These are phyloP conservation scores for Pinus albicaulis DNA, from an alignment of 75 land plant species.

Conservation along the genomic window DNA sequence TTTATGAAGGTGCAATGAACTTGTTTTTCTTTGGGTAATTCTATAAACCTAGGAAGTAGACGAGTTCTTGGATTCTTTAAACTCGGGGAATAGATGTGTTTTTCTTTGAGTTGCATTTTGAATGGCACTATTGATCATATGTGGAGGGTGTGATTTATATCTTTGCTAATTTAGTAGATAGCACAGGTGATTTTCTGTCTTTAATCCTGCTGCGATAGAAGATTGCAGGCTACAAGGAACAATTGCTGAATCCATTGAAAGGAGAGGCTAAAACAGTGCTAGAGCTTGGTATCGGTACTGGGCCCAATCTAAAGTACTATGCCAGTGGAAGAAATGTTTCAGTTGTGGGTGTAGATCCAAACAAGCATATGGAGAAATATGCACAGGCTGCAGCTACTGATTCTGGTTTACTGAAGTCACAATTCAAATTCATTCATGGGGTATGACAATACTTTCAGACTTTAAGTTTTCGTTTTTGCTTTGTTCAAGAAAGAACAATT, in stretches of 20 bases:
- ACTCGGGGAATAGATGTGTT: neutral
- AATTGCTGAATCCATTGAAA: constrained; percentile 51
- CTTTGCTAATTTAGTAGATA: neutral
- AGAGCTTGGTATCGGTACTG: constrained; percentile 89
- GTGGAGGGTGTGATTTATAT: neutral
- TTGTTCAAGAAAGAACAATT: neutral
- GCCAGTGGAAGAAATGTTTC: constrained; percentile 25
- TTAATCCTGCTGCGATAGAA: constrained; percentile 10
- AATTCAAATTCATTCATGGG: constrained; percentile 65
- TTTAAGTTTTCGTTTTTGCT: neutral
- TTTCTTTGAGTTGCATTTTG: neutral
- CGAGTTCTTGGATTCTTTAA: neutral
- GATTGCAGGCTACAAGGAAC: constrained; percentile 66
- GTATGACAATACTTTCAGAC: constrained; percentile 29
- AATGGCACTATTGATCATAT: neutral
- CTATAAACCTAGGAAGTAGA: neutral
- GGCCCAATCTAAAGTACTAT: constrained; percentile 78
- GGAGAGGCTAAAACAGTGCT: constrained; percentile 49
- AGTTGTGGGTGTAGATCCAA: constrained; percentile 81
- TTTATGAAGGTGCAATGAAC: neutral
- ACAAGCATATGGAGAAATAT: constrained; percentile 81
- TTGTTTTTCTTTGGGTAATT: neutral
- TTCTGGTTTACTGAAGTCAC: constrained; percentile 48
- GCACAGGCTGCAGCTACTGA: constrained; percentile 55
- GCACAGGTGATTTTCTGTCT: neutral